Evolutionary conservation across 768 basidiomycete species (phyloP), one percentile per base, ranked within the genome.

Genomic region (Grammothele lineata): DNA sequence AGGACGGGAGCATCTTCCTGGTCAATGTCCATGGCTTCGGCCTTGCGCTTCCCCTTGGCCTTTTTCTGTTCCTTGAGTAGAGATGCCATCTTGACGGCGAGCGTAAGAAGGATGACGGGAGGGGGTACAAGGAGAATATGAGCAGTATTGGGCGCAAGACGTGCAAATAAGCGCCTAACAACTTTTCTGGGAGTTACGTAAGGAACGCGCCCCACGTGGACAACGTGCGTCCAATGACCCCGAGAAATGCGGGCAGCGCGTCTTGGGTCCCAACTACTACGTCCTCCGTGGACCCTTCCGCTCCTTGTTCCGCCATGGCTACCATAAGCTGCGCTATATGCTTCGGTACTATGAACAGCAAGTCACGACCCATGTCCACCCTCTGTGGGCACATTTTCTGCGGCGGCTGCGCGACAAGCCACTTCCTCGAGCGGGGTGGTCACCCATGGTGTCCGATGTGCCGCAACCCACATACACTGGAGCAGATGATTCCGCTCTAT

Each of bases 41-140:
- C 73, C 61, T 85, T 87, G 51, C 84, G 75, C 62, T 89, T 85
- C 17, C 66, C 68, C 53, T 78, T 80, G 15, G 57, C 69, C 52
- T 77, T 80, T 47, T 76, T 77, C 57, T 81, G 83, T 4, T 72
- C 71, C 64, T 80, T 85, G 39, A 86, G 64, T 27, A 85, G 58
- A 4, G 84, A 78, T 35, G 84, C 74, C 87, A 88, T 88, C 6
- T 8, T 30, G 27, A 7, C 14, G 7, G 7, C 8, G 10, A 10
- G 37, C 45, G 22, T 14, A 15, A 25, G 4, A 24, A 7, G 12
- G 42, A 43, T 21, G 30, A 23, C 24, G 21, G 35, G 22, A 14
- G 3, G 33, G n/a, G 33, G 21, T 19, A 35, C 8, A 40, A 30
- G 3, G 40, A 37, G 30, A 17, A 15, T 15, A 8, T 26, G 9